Percentiles rank a stretch among this genome's conserved stretches.
These are phyloP conservation scores for Zhuliangozyma parablackwelliae DNA, from an alignment of 1,139 yeast genomes.

Conservation along the genomic window DNA sequence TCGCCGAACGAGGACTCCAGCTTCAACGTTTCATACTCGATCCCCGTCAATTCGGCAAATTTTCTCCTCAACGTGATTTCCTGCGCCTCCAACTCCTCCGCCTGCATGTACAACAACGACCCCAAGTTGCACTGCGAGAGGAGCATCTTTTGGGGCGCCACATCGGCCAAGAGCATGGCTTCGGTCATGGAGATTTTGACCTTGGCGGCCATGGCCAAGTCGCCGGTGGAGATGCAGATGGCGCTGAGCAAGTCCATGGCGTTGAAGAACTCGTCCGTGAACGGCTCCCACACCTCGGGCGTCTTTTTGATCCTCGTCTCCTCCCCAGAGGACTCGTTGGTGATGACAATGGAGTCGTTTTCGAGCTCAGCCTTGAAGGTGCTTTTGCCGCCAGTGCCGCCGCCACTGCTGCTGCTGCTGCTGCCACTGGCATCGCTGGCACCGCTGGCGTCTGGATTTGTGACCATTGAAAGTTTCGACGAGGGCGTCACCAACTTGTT, in stretches of 20 bases:
- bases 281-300: constrained; percentile 64
- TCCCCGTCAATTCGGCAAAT: constrained; percentile 17
- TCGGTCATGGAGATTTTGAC: constrained; percentile 65
- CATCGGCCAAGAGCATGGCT: constrained; percentile 71
- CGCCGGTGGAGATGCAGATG: constrained; percentile 63
- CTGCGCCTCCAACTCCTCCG: constrained; percentile 59
- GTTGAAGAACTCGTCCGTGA: constrained; percentile 69
- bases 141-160: constrained; percentile 60
- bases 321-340: constrained; percentile 11
- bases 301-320: constrained; percentile 22
- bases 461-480: constrained; percentile 5
- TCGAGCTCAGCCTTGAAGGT: constrained; percentile 13
- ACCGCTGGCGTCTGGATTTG: constrained; percentile 3
- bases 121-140: constrained; percentile 71
- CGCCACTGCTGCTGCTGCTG: constrained; percentile 1
- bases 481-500: constrained; percentile 10
- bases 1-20: constrained; percentile 3
- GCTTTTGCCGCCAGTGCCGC: constrained; percentile 1
- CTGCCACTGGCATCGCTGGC: neutral
- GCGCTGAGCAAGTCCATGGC: constrained; percentile 71
- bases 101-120: constrained; percentile 64
- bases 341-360: constrained; percentile 15
- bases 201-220: constrained; percentile 56
- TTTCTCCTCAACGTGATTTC: constrained; percentile 30
- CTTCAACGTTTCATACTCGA: constrained; percentile 20